A percentile compares a stretch with the other conserved stretches of the same genome.
Evolutionary conservation across 192 early-diverging fungal genomes (phyloP).

Genomic region (Umbelopsis vinacea): DNA sequence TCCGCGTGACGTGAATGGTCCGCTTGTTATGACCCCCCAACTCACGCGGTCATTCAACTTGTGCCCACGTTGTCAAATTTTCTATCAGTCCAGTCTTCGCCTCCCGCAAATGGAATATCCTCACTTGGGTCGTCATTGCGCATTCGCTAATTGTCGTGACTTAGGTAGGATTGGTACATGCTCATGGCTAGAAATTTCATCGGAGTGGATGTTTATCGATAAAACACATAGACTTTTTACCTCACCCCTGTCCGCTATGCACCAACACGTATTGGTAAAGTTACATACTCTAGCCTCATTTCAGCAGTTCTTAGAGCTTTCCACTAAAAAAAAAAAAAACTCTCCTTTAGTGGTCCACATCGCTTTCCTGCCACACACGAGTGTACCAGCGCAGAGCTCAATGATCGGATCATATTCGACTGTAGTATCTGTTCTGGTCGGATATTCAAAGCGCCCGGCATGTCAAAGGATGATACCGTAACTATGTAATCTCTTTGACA

Average conservation of each 20-base stretch:
- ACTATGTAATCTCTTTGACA: not conserved
- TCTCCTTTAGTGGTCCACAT: conserved; percentile 31
- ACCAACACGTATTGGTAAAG: conserved; percentile 48
- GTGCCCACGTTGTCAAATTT: not conserved
- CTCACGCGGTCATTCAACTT: not conserved
- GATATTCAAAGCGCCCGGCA: conserved; percentile 10
- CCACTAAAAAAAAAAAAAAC: not conserved
- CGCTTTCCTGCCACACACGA: conserved; percentile 34
- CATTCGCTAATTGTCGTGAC: not conserved
- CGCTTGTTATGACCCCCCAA: not conserved
- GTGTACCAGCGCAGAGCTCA: conserved; percentile 16
- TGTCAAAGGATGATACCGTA: conserved; percentile 23
- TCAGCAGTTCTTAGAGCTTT: not conserved
- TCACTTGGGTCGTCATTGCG: conserved; percentile 25
- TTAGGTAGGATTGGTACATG: conserved; percentile 24
- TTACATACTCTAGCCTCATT: not conserved
- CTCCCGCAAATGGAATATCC: conserved; percentile 31
- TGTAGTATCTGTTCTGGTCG: conserved; percentile 18
- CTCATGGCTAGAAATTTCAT: not conserved
- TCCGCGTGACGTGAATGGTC: conserved; percentile 2
- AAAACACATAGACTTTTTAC: conserved; percentile 48
- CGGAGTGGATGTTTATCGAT: not conserved
- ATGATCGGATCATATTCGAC: conserved; percentile 21
- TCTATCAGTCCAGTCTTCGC: not conserved
- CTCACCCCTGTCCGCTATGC: conserved; percentile 53